phyloP scores from a whole-genome alignment of 805 yeast species.

The Ogataea pini region DNA sequence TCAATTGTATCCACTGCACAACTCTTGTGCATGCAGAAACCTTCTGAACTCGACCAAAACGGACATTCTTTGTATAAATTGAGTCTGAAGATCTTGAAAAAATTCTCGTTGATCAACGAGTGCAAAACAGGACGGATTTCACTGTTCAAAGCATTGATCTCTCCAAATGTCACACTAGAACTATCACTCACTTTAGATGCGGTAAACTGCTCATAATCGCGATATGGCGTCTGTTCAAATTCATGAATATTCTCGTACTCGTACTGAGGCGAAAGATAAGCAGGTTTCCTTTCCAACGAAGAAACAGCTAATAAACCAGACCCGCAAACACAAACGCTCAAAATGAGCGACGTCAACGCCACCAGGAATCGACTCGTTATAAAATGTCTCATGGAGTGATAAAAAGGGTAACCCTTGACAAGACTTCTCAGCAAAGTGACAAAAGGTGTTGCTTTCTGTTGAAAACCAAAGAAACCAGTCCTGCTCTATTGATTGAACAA shows the following conservation, averaged over 20 bases:
- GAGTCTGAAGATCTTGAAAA: constrained; percentile 84
- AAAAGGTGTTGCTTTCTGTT: too few species aligned
- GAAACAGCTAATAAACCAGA: constrained; percentile 20
- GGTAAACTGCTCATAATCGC: constrained; percentile 25
- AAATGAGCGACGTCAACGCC: background rate
- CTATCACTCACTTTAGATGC: constrained; percentile 30
- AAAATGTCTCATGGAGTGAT: background rate
- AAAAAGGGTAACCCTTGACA: background rate
- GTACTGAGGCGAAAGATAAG: constrained; percentile 26
- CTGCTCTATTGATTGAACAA: too few species aligned
- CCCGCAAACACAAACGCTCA: constrained; percentile 5
- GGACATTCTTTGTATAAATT: constrained; percentile 84
- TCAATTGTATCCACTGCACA: constrained; percentile 88
- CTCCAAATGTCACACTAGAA: constrained; percentile 38
- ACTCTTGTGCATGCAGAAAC: constrained; percentile 81
- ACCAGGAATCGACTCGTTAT: background rate
- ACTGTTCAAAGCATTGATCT: constrained; percentile 53
- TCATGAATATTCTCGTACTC: constrained; percentile 31
- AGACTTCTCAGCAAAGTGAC: too few species aligned
- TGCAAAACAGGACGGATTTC: constrained; percentile 57
- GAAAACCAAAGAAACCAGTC: too few species aligned
- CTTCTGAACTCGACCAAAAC: constrained; percentile 75
- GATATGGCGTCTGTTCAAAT: constrained; percentile 35
- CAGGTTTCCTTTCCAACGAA: constrained; percentile 28
- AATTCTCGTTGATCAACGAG: constrained; percentile 67